These are phyloP conservation scores for Termitomyces sp. DNA, from an alignment of 768 basidiomycete genomes.

Conservation along the genomic window DNA sequence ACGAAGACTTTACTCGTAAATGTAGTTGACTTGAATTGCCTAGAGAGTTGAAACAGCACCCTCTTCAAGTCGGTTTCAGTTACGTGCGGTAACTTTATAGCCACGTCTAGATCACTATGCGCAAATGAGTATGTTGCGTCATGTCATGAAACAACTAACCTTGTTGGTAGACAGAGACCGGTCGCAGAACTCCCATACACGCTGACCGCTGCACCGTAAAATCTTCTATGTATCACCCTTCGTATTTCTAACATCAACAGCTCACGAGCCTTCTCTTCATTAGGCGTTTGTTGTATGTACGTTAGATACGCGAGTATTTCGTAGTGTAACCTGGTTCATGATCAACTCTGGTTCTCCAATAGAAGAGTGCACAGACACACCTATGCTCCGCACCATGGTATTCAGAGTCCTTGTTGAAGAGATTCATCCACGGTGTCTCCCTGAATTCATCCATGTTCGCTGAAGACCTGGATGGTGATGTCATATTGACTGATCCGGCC, in stretches of 20 bases:
- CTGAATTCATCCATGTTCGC: neutral
- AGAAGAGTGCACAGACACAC: constrained; percentile 11
- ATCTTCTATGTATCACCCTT: constrained; percentile 36
- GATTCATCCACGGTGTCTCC: constrained; percentile 14
- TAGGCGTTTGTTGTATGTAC: constrained; percentile 47
- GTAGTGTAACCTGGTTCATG: constrained; percentile 44
- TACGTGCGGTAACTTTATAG: constrained; percentile 19
- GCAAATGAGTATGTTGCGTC: neutral
- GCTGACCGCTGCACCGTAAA: constrained; percentile 39
- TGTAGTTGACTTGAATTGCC: constrained; percentile 33
- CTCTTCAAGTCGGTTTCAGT: constrained; percentile 30
- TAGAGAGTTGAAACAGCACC: constrained; percentile 42
- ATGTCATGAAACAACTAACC: constrained; percentile 33
- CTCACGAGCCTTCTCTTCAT: constrained; percentile 43
- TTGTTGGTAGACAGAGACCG: constrained; percentile 53
- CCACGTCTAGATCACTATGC: constrained; percentile 30
- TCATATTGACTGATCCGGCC: neutral
- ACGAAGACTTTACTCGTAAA: constrained; percentile 33
- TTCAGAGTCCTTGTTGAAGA: constrained; percentile 5
- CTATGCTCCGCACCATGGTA: constrained; percentile 21
- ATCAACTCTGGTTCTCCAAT: neutral
- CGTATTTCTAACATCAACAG: constrained; percentile 41
- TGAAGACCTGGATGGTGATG: neutral
- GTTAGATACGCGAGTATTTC: constrained; percentile 54
- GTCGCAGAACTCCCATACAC: constrained; percentile 61